Base-by-base conservation (phyloP, 2,329 filamentous ascomycete species). In the Mariannaea elegans region DNA sequence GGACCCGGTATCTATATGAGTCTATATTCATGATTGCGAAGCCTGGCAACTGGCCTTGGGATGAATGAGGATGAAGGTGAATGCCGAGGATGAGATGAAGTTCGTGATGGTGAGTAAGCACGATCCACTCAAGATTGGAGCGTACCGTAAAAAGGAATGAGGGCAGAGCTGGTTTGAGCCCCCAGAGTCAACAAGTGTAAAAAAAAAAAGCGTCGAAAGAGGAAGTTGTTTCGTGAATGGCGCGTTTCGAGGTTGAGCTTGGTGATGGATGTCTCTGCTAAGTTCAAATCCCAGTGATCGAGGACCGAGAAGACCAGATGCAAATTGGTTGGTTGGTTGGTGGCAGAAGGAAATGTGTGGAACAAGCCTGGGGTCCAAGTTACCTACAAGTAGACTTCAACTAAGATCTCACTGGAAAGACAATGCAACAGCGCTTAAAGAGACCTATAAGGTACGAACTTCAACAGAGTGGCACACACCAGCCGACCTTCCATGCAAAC, bases 1-100 rank as follows among this genome's bases (percentile, higher is more conserved):
- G 84, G 7, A 83, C 79, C 69, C 82, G 80, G 63, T 82, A 82
- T 61, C 78, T 78, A 75, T 86, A 87, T 34, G 79, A 73, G 68
- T 83, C 75, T 68, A 77, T 76, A 64, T 82, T 68, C 73, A 76
- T 73, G 62, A 29, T 61, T 54, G 62, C 24, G 56, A 45, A 14
- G 38, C 44, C 42, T 31, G 34, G 49, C 42, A 19, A 38, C 23
- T 47, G n/a, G 19, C 36, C 45, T 44, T 24, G 29, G 45, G 46
- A 31, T n/a, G n/a, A n/a, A n/a, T n/a, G n/a, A n/a, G n/a, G n/a
- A n/a, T n/a, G 55, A 46, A 44, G 38, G 24, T 18, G 41, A 24
- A 21, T 24, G 27, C 23, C 39, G 41, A 49, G 54, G 18, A 31
- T 36, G 44, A 38, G 29, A 53, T 53, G 55, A 47, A n/a, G 36